Conservation (phyloP, 2,329 filamentous ascomycete genomes). For the Exophiala xenobiotica region DNA sequence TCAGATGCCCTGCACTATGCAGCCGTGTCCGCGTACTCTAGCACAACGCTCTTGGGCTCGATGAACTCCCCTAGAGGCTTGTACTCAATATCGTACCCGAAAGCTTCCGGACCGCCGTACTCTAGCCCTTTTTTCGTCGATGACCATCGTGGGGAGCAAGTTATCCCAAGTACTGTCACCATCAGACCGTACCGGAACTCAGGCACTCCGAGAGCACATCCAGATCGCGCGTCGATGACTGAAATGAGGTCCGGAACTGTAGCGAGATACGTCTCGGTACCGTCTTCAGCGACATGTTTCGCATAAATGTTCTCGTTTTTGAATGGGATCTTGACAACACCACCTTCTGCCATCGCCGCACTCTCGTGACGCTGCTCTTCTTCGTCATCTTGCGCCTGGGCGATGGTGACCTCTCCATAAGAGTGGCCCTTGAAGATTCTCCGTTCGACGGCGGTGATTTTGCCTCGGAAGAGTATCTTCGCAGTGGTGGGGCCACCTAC, state of each 20-base stretch:
- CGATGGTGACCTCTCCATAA: slow-evolving; percentile 60
- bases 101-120: slow-evolving; percentile 51
- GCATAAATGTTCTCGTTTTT: slow-evolving; percentile 74
- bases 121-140: slow-evolving; percentile 49
- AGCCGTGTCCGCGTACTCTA: slow-evolving; percentile 43
- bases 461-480: slow-evolving; percentile 60
- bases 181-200: slow-evolving; percentile 56
- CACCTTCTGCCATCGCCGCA: slow-evolving; percentile 40
- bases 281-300: slow-evolving; percentile 36
- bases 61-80: slow-evolving; percentile 53
- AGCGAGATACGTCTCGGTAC: slow-evolving; percentile 43
- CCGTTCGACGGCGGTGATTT: slow-evolving; percentile 61
- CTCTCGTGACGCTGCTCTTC: slow-evolving; percentile 31
- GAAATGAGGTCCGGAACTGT: slow-evolving; percentile 58
- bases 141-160: slow-evolving; percentile 56
- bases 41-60: slow-evolving; percentile 55
- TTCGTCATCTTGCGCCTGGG: slow-evolving; percentile 45
- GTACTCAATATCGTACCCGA: slow-evolving; percentile 51
- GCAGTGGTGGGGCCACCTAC: slow-evolving; percentile 45
- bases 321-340: slow-evolving; percentile 64
- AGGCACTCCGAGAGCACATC: slow-evolving; percentile 56
- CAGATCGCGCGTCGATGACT: slow-evolving; percentile 58
- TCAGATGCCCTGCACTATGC: background rate
- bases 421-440: slow-evolving; percentile 58
- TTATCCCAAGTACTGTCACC: slow-evolving; percentile 55